Conservation (phyloP, 1,284 basidiomycete species). For the Cutaneotrichosporon cavernicola region DNA sequence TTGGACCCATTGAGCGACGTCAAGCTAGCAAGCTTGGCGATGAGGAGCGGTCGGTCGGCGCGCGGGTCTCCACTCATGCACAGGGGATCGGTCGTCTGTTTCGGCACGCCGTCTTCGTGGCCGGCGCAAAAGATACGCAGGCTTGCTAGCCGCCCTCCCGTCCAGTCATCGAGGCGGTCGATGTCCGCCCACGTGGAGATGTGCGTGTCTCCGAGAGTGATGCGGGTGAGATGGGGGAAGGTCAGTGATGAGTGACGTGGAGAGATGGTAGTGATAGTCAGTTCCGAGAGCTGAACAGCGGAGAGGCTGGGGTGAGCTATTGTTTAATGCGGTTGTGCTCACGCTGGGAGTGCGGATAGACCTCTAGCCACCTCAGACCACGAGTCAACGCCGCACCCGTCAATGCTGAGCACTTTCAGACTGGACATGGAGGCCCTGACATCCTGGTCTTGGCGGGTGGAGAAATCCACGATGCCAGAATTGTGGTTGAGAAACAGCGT, state of each 20-base stretch:
- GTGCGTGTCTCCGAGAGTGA: constrained; percentile 57
- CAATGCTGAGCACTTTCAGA: constrained; percentile 68
- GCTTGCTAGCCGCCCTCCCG: constrained; percentile 16
- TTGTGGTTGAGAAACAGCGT: constrained; percentile 78
- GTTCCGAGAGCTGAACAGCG: constrained; percentile 69
- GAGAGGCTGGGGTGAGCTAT: constrained; percentile 52
- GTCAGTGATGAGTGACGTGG: constrained; percentile 34
- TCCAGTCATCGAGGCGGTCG: constrained; percentile 61
- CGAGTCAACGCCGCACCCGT: constrained; percentile 64
- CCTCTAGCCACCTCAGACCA: constrained; percentile 62
- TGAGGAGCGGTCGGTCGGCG: constrained; percentile 59
- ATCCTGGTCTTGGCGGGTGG: background rate
- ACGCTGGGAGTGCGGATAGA: constrained; percentile 60
- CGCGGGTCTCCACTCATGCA: constrained; percentile 8
- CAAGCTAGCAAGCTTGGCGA: constrained; percentile 70
- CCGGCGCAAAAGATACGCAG: constrained; percentile 21
- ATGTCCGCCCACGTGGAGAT: constrained; percentile 67
- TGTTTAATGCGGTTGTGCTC: constrained; percentile 33
- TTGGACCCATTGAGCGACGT: constrained; percentile 60
- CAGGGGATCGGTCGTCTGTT: constrained; percentile 20
- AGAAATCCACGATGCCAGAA: constrained; percentile 13
- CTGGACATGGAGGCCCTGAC: constrained; percentile 25
- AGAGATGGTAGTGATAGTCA: constrained; percentile 60
- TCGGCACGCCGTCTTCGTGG: constrained; percentile 7
- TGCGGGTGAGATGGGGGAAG: constrained; percentile 57